A percentile compares a stretch with the other conserved stretches of the same genome.
These are phyloP conservation scores for Alternaria postmessia DNA, from an alignment of 2,329 filamentous ascomycete species.

Conservation along the genomic window DNA sequence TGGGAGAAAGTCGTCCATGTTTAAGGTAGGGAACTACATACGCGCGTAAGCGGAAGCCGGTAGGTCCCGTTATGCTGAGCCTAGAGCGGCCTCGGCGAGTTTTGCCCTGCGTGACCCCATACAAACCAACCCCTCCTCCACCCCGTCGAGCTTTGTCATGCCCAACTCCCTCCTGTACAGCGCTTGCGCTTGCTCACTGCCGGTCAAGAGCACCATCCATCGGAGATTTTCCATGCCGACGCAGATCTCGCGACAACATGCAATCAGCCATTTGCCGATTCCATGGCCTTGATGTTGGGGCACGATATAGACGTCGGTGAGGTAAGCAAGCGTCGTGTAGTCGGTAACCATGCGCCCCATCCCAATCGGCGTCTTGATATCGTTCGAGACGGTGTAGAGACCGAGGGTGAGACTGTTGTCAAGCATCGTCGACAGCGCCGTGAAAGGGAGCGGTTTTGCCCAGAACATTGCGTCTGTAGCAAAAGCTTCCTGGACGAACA, in stretches of 20 bases:
- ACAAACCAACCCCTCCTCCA: conserved; percentile 29
- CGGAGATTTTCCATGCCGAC: conserved; percentile 68
- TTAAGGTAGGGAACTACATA: conserved; percentile 12
- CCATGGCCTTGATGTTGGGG: conserved; percentile 67
- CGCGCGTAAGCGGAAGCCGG: conserved; percentile 3
- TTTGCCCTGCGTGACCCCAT: conserved; percentile 37
- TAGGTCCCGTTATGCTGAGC: conserved; percentile 14
- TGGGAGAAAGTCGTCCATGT: conserved; percentile 28
- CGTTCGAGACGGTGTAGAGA: conserved; percentile 28
- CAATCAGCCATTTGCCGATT: conserved; percentile 71
- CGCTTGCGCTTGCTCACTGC: conserved; percentile 31
- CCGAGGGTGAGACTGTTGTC: conserved; percentile 46
- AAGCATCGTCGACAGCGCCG: conserved; percentile 35
- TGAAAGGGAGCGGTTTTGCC: conserved; percentile 35
- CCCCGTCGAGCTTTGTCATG: conserved; percentile 33
- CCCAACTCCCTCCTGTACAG: conserved; percentile 41
- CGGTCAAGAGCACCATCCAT: conserved; percentile 40
- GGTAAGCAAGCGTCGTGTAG: conserved; percentile 71
- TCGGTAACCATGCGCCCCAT: conserved; percentile 74
- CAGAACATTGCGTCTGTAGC: conserved; percentile 42
- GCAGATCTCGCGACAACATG: conserved; percentile 65
- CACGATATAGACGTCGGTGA: conserved; percentile 73
- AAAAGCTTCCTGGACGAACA: conserved; percentile 43
- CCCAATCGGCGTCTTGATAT: conserved; percentile 58
- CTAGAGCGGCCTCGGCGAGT: conserved; percentile 23